Base-by-base conservation (phyloP, 2,329 filamentous ascomycete species). In the Decorospora gaudefroyi region DNA sequence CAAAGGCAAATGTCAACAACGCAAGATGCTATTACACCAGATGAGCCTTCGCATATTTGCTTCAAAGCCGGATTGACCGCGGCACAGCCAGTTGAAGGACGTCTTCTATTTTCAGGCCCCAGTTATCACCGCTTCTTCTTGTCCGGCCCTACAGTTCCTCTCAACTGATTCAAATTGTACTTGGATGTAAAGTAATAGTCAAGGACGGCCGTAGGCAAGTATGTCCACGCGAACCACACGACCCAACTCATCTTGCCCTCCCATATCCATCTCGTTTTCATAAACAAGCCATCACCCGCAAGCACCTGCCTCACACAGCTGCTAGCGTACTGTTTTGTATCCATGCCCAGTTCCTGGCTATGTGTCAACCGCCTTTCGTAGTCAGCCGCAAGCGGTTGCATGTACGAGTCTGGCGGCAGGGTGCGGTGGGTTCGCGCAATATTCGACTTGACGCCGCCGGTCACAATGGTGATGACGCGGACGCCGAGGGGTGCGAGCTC, bases 391-490 rank as follows among this genome's bases (percentile, higher is more conserved):
- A 83, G 70, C 0, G 79, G 77, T 15, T 74, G 51, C 59, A 82
- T 84, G 15, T 80, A 68, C 0, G 75, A 79, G 31, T 73, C 71
- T 6, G 71, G 64, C 2, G 71, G 68, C 6, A 85, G 61, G 4
- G 65, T 62, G 17, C 79, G 72, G 10, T 78, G 63, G 4, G 69
- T 73, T n/a, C 81, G 73, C 3, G 79, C 77, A 53, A 85, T 82
- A 21, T 79, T 79, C 28, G 75, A 78, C 59, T 78, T 76, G 21
- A 85, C 81, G 7, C 82, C 81, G 7, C 82, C 82, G 1, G 82
- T 84, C 5, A 84, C 67, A 4, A 78, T 63, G 0, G 68, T 77
- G 6, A 77, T 55, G 5, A 78, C 76, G 8, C 70, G 64, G 6
- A 78, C 74, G 6, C 71, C 74, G 11, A 78, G 74, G 1, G 79